phyloP scores from a whole-genome alignment of 2,329 filamentous ascomycete genomes.

The Cladosporium oxysporum region DNA sequence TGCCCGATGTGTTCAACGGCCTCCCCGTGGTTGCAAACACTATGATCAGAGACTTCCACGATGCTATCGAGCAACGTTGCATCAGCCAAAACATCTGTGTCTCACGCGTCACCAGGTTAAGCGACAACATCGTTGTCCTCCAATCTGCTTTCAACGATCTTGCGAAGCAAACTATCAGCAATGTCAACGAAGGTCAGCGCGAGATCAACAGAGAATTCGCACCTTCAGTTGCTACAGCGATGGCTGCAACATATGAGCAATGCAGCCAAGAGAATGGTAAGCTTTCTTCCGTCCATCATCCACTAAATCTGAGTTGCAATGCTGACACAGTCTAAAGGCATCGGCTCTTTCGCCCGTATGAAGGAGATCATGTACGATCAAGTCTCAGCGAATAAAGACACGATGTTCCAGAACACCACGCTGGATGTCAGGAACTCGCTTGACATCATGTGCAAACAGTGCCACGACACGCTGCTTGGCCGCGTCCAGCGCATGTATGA shows the following conservation, averaged over 20 bases:
- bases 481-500: slow-evolving; percentile 48
- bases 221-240: slow-evolving; percentile 49
- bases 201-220: slow-evolving; percentile 58
- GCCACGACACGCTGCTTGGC: slow-evolving; percentile 47
- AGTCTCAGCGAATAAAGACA: slow-evolving; percentile 42
- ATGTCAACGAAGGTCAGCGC: slow-evolving; percentile 51
- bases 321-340: slow-evolving; percentile 24
- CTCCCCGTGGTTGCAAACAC: slow-evolving; percentile 39
- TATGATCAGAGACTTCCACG: slow-evolving; percentile 46
- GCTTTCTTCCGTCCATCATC: slow-evolving; percentile 13
- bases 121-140: slow-evolving; percentile 46
- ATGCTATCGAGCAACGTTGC: slow-evolving; percentile 43
- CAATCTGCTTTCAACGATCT: slow-evolving; percentile 45
- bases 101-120: slow-evolving; percentile 44
- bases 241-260: slow-evolving; percentile 49
- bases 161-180: slow-evolving; percentile 34
- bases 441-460: slow-evolving; percentile 44
- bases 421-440: slow-evolving; percentile 46
- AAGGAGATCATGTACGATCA: slow-evolving; percentile 52
- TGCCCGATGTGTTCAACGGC: slow-evolving; percentile 44
- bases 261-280: slow-evolving; percentile 48
- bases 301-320: slow-evolving; percentile 20
- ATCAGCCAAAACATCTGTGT: slow-evolving; percentile 42
- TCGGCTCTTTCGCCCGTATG: slow-evolving; percentile 55
- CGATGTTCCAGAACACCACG: slow-evolving; percentile 55